Evolutionary conservation across 2,329 filamentous ascomycete species (phyloP).

Genomic region (Dactylellina haptotyla): DNA sequence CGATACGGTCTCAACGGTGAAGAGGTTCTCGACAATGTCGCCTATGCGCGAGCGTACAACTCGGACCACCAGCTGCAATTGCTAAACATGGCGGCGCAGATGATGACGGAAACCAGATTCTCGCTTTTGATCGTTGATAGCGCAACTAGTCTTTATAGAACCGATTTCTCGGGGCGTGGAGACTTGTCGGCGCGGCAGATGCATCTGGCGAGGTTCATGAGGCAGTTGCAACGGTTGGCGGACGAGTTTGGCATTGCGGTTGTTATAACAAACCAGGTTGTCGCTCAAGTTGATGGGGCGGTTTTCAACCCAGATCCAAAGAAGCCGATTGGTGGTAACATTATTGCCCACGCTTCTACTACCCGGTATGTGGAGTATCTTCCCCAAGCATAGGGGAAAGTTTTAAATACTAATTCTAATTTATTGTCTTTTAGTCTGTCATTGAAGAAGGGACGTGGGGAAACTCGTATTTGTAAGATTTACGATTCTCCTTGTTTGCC

Average conservation of each 20-base stretch:
- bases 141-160: constrained; percentile 92
- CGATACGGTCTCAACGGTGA: constrained; percentile 94
- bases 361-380: constrained; percentile 66
- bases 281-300: constrained; percentile 94
- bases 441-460: constrained; percentile 91
- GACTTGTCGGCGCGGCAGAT: constrained; percentile 94
- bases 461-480: constrained; percentile 98
- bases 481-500: constrained; percentile 98
- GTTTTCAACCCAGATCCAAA: constrained; percentile 99
- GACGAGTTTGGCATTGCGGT: constrained; percentile 95
- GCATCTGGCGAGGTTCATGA: constrained; percentile 88
- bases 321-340: constrained; percentile 98
- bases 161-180: constrained; percentile 95
- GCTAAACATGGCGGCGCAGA: constrained; percentile 91
- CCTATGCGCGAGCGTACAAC: constrained; percentile 97
- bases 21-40: constrained; percentile 97
- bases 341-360: constrained; percentile 96
- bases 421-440: constrained; percentile 72
- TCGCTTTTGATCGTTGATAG: constrained; percentile 95
- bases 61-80: constrained; percentile 97
- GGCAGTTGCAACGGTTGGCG: constrained; percentile 79
- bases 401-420: not conserved
- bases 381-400: not conserved
- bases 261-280: constrained; percentile 98
- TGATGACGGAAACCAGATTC: constrained; percentile 99